A percentile compares a stretch with the other conserved stretches of the same genome.
phyloP scores from a whole-genome alignment of 2,329 filamentous ascomycete genomes.

The Zymoseptoria crescenta region DNA sequence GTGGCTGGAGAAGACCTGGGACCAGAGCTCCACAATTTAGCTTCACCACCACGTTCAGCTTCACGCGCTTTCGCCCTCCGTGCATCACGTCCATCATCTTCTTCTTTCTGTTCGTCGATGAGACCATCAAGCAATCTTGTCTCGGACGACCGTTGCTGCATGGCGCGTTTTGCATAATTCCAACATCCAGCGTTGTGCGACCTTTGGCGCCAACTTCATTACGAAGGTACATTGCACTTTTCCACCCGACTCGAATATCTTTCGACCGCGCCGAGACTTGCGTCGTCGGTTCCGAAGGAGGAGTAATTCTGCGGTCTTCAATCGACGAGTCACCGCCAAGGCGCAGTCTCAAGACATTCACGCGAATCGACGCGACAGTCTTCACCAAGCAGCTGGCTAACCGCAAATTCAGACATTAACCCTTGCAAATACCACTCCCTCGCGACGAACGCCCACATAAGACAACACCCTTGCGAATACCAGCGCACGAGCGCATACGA shows the following conservation, averaged over 20 bases:
- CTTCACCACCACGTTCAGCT: background rate
- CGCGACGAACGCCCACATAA: background rate
- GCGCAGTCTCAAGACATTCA: background rate
- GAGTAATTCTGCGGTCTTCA: background rate
- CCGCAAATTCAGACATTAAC: background rate
- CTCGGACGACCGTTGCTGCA: background rate
- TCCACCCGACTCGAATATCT: background rate
- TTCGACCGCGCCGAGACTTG: background rate
- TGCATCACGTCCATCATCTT: background rate
- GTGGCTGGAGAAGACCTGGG: background rate
- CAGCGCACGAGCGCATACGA: conserved; percentile 28
- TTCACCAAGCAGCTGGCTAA: background rate
- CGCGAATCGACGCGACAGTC: background rate
- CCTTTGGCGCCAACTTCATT: background rate
- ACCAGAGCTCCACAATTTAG: background rate
- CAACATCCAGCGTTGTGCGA: background rate
- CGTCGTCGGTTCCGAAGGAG: background rate
- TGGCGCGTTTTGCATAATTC: background rate
- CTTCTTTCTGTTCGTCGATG: background rate
- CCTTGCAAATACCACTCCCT: background rate
- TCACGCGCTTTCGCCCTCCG: background rate
- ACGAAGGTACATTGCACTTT: background rate
- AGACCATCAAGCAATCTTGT: background rate
- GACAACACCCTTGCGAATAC: conserved; percentile 26
- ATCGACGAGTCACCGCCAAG: background rate